A percentile compares a stretch with the other conserved stretches of the same genome.
phyloP scores from a whole-genome alignment of 1,139 yeast genomes.

The Keqinozyma sinolaborantium region DNA sequence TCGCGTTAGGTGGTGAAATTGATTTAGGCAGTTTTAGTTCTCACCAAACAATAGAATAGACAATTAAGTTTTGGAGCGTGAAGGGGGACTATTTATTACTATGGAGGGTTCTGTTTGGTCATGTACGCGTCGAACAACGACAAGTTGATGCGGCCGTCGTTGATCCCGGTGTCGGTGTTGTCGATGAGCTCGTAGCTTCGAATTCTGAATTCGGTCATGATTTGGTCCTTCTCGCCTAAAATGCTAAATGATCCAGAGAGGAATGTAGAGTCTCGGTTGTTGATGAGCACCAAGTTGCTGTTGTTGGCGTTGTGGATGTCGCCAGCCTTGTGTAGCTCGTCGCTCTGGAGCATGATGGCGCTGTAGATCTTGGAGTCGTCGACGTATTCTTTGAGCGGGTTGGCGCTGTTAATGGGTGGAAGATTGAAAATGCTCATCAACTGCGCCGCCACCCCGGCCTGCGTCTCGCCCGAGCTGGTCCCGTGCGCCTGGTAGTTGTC shows the following conservation, averaged over 20 bases:
- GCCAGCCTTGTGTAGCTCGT: conserved; percentile 31
- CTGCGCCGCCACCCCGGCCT: not conserved
- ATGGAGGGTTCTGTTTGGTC: conserved; percentile 66
- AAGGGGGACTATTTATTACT: too few relatives aligned
- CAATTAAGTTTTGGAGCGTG: too few relatives aligned
- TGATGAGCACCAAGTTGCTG: conserved; percentile 19
- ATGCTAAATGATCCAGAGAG: conserved; percentile 16
- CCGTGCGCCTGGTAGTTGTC: not conserved
- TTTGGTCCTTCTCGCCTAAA: conserved; percentile 13
- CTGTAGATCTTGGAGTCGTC: conserved; percentile 20
- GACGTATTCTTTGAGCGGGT: conserved; percentile 20
- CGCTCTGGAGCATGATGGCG: conserved; percentile 29
- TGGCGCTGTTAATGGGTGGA: conserved; percentile 30
- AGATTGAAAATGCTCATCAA: conserved; percentile 21
- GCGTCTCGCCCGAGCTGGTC: conserved; percentile 6
- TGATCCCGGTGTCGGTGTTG: conserved; percentile 56
- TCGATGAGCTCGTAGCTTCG: conserved; percentile 65
- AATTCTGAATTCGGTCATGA: conserved; percentile 20
- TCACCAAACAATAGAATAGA: too few relatives aligned
- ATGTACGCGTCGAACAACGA: conserved; percentile 73
- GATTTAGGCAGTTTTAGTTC: too few relatives aligned
- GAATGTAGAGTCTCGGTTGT: conserved; percentile 16
- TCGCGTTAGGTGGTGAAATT: too few relatives aligned
- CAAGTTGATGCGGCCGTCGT: conserved; percentile 68
- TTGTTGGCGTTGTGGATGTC: conserved; percentile 33